A percentile compares a stretch with the other conserved stretches of the same genome.
Conservation (phyloP, 2,329 filamentous ascomycete species). For the Epichloe coenophiala region DNA sequence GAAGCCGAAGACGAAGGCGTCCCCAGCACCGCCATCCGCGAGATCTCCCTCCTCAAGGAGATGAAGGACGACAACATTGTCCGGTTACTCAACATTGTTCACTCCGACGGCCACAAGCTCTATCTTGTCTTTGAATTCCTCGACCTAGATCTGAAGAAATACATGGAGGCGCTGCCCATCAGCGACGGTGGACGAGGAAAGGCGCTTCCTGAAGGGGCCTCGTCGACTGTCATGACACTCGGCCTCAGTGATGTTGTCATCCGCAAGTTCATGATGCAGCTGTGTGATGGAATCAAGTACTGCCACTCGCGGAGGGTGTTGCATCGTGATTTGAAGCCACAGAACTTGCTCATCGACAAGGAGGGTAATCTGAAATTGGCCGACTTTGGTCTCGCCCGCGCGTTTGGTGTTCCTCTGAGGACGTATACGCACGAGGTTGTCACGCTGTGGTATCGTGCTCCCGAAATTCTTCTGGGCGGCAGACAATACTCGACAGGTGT, state of each 20-base stretch:
- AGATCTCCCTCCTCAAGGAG: constrained; percentile 88
- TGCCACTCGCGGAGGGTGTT: constrained; percentile 81
- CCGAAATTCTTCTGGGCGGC: constrained; percentile 80
- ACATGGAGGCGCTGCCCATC: constrained; percentile 83
- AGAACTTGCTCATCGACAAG: constrained; percentile 76
- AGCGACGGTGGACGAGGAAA: constrained; percentile 76
- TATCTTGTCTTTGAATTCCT: constrained; percentile 90
- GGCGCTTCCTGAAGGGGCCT: constrained; percentile 66
- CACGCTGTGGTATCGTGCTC: constrained; percentile 83
- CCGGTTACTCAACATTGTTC: constrained; percentile 78
- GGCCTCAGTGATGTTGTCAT: constrained; percentile 70
- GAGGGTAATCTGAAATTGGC: constrained; percentile 84
- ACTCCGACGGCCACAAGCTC: constrained; percentile 87
- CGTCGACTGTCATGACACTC: constrained; percentile 47
- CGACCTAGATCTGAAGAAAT: constrained; percentile 86
- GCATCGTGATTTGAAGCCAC: constrained; percentile 80
- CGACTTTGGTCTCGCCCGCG: constrained; percentile 79
- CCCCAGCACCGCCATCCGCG: constrained; percentile 82
- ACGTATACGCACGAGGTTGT: constrained; percentile 95
- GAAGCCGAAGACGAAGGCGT: constrained; percentile 93
- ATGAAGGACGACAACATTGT: constrained; percentile 90
- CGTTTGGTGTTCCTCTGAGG: constrained; percentile 79
- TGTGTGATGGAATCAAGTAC: constrained; percentile 73
- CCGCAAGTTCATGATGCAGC: constrained; percentile 85
- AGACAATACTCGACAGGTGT: constrained; percentile 89